Evolutionary conservation across 345 rosid genomes (phyloP), one percentile per base, ranked within the genome.

Genomic region (Xanthoceras sorbifolium): DNA sequence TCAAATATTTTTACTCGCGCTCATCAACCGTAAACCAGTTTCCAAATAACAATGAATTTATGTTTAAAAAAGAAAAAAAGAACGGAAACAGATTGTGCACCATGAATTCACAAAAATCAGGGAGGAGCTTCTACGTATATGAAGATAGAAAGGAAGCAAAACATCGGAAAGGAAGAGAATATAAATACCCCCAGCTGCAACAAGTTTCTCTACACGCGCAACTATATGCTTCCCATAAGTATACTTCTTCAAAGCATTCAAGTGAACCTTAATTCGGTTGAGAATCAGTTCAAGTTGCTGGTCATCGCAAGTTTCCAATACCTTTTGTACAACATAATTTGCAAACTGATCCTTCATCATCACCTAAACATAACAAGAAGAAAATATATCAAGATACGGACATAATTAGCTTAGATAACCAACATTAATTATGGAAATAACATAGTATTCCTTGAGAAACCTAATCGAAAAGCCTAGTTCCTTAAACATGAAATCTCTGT

Each of bases 261-360:
- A 84, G 86, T 95, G 98, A 66, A 90, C 92, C 82, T 93, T 93
- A 67, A 95, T 95, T 36, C 99, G 91, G 67, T 82, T 89, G 29
- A 95, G 96, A 74, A 95, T 90, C 64, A 87, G 85, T 85, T 90
- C 97, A 42, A 92, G 96, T 32, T 88, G 96, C 81, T 88, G 94
- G 85, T 93, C 99, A 79, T 93, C 96, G 67, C 96, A 93, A 65
- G 99, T 93, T 85, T 93, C 99, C 85, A 95, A 87, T 81, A 95
- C 98, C 76, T 95, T 95, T 84, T 95, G 99, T 85, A 95, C 99
- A 62, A 95, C 99, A 62, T 95, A 95, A 86, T 95, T 95, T 42
- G 98, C 99, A 81, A 93, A 95, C 85, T 94, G 98, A 81, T 94
- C 98, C 86, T 94, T 94, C 98, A 94, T 94, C 98, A 94, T 94